phyloP scores from a whole-genome alignment of 345 rosid genomes.

The Linum trigynum region DNA sequence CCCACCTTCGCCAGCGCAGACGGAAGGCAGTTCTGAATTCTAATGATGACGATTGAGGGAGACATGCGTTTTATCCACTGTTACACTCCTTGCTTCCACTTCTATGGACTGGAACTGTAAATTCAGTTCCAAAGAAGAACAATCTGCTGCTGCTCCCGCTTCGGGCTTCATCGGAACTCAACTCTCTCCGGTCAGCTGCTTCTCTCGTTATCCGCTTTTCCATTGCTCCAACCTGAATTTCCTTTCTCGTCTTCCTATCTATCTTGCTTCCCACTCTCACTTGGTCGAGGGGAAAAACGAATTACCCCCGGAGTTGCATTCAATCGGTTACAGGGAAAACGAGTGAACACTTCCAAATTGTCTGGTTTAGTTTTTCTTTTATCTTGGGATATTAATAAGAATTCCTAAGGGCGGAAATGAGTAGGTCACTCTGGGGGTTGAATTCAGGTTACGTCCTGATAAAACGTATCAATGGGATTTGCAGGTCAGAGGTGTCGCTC shows the following conservation, averaged over 20 bases:
- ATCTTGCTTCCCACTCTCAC: no score
- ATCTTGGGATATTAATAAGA: no score
- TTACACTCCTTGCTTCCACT: slow-evolving; percentile 11
- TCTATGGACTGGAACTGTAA: background rate
- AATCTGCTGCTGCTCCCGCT: slow-evolving; percentile 25
- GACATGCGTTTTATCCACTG: no score
- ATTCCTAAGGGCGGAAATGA: background rate
- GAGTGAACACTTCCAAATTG: background rate
- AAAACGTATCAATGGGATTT: background rate
- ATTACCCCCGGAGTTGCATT: no score
- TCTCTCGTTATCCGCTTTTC: background rate
- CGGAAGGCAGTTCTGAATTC: no score
- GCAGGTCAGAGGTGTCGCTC: slow-evolving; percentile 38
- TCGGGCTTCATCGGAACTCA: slow-evolving; percentile 27
- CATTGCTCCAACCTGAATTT: background rate
- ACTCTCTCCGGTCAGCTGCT: slow-evolving; percentile 31
- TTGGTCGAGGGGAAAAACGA: no score
- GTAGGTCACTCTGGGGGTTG: background rate
- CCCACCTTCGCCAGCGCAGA: no score
- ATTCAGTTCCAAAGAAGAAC: slow-evolving; percentile 17
- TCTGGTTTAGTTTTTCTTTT: background rate
- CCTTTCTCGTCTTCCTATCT: background rate
- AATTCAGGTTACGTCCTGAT: background rate
- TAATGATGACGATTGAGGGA: no score
- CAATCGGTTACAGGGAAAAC: background rate